Evolutionary conservation across 2,329 filamentous ascomycete species (phyloP).

Genomic region (Stromatinia cepivora): DNA sequence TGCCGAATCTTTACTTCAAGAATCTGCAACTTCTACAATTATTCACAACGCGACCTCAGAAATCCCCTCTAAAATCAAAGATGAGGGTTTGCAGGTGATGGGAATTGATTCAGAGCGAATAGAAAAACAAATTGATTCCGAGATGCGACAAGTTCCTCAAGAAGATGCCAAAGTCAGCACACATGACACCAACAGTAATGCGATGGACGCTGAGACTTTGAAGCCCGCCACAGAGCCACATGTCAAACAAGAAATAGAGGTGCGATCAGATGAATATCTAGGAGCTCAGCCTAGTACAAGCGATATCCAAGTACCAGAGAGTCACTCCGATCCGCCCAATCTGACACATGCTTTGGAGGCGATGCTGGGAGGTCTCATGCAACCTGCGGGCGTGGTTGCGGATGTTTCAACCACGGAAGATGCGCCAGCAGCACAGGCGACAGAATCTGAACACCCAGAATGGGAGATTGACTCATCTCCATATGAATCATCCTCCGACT

Average conservation of each 20-base stretch:
- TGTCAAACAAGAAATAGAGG: background rate
- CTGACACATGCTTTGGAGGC: constrained; percentile 38
- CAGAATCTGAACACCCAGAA: constrained; percentile 59
- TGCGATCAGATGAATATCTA: background rate
- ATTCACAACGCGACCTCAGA: background rate
- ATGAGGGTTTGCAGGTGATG: background rate
- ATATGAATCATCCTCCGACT: constrained; percentile 63
- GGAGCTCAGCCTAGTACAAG: background rate
- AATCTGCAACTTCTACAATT: background rate
- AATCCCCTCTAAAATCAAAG: background rate
- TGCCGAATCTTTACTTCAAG: background rate
- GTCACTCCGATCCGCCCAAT: constrained; percentile 25
- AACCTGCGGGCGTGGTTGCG: constrained; percentile 12
- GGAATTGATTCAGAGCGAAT: background rate
- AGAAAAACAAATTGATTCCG: background rate
- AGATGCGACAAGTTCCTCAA: background rate
- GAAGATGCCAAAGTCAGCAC: background rate
- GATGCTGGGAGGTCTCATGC: constrained; percentile 34
- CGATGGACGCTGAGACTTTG: constrained; percentile 3
- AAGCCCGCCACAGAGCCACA: background rate
- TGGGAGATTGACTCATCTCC: constrained; percentile 83
- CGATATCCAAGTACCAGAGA: constrained; percentile 10
- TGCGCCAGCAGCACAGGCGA: constrained; percentile 4
- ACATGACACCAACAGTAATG: background rate
- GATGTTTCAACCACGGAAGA: background rate